Percentiles rank a stretch among this genome's conserved stretches.
Evolutionary conservation across 1,139 yeast species (phyloP).

Genomic region (Zygoascus meyerae): DNA sequence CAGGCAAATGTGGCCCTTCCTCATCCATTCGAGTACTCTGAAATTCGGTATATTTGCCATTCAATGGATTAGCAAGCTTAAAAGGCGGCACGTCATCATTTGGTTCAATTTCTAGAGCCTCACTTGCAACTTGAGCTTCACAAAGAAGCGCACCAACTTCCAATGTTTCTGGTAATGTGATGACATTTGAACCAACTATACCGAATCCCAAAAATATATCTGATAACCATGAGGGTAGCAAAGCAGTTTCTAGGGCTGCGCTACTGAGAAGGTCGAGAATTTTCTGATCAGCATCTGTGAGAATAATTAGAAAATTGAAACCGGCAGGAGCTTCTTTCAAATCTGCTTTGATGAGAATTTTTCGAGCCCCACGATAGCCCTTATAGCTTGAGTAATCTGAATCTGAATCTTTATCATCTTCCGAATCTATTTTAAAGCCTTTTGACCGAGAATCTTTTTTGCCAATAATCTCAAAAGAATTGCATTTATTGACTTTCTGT

Average conservation of each 20-base stretch:
- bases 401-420: neutral
- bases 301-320: neutral
- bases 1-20: neutral
- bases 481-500: no score
- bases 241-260: conserved; percentile 6
- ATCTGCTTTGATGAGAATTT: no score
- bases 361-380: no score
- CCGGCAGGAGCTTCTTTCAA: neutral
- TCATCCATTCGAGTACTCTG: neutral
- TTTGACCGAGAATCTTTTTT: no score
- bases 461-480: no score
- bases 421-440: neutral
- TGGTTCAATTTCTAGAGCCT: conserved; percentile 2
- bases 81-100: conserved; percentile 1
- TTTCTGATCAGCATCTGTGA: neutral
- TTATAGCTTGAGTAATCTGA: neutral
- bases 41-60: no score
- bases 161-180: conserved; percentile 8
- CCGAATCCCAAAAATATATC: conserved; percentile 38
- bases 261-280: neutral
- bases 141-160: conserved; percentile 26
- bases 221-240: conserved; percentile 36
- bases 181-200: conserved; percentile 22
- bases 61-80: conserved; percentile 13
- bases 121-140: conserved; percentile 23